These are phyloP conservation scores for Epichloe glyceriae DNA, from an alignment of 2,329 filamentous ascomycete species.

Conservation along the genomic window DNA sequence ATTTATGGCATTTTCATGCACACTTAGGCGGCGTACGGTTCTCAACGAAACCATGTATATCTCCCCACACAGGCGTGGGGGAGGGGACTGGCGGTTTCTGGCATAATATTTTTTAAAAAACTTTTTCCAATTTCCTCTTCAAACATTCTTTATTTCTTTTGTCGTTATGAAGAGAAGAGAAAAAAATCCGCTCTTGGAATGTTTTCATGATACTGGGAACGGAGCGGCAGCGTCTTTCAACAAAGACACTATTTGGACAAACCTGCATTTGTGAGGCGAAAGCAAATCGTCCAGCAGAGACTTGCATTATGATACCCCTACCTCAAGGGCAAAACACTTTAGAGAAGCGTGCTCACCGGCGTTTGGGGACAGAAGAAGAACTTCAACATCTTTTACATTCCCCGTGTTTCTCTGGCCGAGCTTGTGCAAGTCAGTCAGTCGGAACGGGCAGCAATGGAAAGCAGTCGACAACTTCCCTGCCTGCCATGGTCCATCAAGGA, in stretches of 20 bases:
- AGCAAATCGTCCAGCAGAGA: constrained; percentile 17
- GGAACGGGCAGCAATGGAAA: constrained; percentile 1
- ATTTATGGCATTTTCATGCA: constrained; percentile 25
- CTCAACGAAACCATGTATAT: constrained; percentile 30
- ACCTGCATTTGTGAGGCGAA: constrained; percentile 26
- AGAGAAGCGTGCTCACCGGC: constrained; percentile 21
- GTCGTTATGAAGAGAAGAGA: constrained; percentile 7
- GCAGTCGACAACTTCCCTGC: neutral
- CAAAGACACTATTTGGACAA: constrained; percentile 27
- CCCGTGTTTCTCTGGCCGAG: constrained; percentile 27
- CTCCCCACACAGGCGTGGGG: constrained; percentile 20
- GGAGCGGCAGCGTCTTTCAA: constrained; percentile 33
- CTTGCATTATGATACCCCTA: constrained; percentile 28
- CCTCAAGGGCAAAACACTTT: constrained; percentile 20
- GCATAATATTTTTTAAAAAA: constrained; percentile 15
- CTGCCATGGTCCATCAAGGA: neutral
- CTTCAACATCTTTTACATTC: constrained; percentile 34
- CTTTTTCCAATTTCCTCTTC: neutral
- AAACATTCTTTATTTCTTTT: constrained; percentile 10
- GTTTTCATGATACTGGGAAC: constrained; percentile 23
- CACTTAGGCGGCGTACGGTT: constrained; percentile 30
- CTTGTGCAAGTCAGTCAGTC: constrained; percentile 22
- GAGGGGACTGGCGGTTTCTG: constrained; percentile 22
- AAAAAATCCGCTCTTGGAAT: constrained; percentile 6
- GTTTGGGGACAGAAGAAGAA: constrained; percentile 32